phyloP scores from a whole-genome alignment of 1,139 yeast genomes.

The Yamadazyma sp. region DNA sequence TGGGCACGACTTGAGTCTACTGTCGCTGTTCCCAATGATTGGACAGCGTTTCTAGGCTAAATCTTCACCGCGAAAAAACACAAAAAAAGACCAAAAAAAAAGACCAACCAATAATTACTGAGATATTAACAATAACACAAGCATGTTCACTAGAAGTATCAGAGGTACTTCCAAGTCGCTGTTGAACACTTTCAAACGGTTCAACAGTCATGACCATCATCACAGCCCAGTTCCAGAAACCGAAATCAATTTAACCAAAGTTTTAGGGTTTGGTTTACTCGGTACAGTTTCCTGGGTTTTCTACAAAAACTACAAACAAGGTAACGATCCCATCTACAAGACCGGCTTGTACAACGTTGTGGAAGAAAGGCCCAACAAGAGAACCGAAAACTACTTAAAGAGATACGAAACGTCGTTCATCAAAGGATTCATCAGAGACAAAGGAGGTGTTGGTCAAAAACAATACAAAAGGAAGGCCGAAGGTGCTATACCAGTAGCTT shows the following conservation, averaged over 20 bases:
- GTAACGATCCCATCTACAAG: slow-evolving; percentile 40
- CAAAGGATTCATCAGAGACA: slow-evolving; percentile 45
- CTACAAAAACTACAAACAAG: slow-evolving; percentile 36
- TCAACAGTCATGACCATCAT: slow-evolving; percentile 33
- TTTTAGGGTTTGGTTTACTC: slow-evolving; percentile 43
- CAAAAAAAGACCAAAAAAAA: slow-evolving; percentile 2
- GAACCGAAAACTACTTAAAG: slow-evolving; percentile 39
- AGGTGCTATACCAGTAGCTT: slow-evolving; percentile 30
- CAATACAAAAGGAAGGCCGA: slow-evolving; percentile 38
- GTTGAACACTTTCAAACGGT: slow-evolving; percentile 24
- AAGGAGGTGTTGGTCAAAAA: slow-evolving; percentile 49
- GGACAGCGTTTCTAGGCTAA: slow-evolving; percentile 4
- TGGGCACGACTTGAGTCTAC: neutral
- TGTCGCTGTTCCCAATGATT: slow-evolving; percentile 5
- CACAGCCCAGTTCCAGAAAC: slow-evolving; percentile 31
- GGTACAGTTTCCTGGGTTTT: slow-evolving; percentile 39
- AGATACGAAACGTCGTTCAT: slow-evolving; percentile 45
- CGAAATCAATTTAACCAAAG: slow-evolving; percentile 42
- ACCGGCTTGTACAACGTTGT: slow-evolving; percentile 41
- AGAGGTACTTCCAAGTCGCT: slow-evolving; percentile 10
- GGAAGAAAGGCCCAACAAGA: slow-evolving; percentile 36
- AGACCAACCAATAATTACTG: slow-evolving; percentile 15
- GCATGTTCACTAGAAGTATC: slow-evolving; percentile 15
- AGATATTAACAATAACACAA: slow-evolving; percentile 12
- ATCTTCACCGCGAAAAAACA: neutral